phyloP scores from a whole-genome alignment of 495 filamentous ascomycete genomes.

The Xylaria flabelliformis region DNA sequence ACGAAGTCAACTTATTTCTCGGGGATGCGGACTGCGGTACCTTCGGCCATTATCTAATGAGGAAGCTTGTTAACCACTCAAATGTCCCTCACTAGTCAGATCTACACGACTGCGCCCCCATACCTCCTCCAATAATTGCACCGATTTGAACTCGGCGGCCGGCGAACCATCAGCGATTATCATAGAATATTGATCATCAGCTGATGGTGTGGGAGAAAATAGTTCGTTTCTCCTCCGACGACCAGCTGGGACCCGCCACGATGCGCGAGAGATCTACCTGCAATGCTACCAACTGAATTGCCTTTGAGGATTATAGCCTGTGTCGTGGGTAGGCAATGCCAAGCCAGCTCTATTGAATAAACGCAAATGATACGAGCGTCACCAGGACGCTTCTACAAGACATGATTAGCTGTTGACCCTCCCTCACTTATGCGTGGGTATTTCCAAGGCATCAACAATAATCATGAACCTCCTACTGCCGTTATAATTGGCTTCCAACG shows the following conservation, averaged over 20 bases:
- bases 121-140: conserved; percentile 19
- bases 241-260: conserved; percentile 3
- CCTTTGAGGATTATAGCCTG: neutral
- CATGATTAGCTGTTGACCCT: conserved; percentile 13
- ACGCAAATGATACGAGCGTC: conserved; percentile 11
- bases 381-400: conserved; percentile 19
- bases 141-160: neutral
- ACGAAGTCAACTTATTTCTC: neutral
- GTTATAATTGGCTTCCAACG: conserved; percentile 13
- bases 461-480: neutral
- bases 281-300: conserved; percentile 12
- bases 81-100: conserved; percentile 14
- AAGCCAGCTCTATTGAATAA: conserved; percentile 12
- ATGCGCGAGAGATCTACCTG: conserved; percentile 14
- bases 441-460: conserved; percentile 1
- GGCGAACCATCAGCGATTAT: neutral
- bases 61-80: conserved; percentile 15
- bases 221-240: neutral
- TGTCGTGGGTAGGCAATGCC: neutral
- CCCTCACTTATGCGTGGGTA: conserved; percentile 9
- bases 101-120: conserved; percentile 27
- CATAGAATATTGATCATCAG: conserved; percentile 22
- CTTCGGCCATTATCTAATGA: conserved; percentile 1
- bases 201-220: conserved; percentile 17
- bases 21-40: neutral